A percentile compares a stretch with the other conserved stretches of the same genome.
Conservation (phyloP, 176 grass and related monocot genomes). For the Canna indica region DNA sequence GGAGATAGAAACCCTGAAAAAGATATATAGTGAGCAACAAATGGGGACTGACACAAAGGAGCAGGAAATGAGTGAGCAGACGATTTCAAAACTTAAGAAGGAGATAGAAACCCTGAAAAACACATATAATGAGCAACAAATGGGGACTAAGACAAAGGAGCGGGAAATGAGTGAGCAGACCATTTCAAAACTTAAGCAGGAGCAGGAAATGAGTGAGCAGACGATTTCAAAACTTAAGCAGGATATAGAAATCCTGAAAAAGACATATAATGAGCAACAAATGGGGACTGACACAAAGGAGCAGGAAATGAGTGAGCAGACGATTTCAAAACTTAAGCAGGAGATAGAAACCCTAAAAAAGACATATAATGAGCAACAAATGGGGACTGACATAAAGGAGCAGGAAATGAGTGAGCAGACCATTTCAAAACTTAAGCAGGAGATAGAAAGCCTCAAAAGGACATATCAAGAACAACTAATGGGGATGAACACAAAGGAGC, state of each 20-base stretch:
- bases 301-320: too few relatives aligned
- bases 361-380: conserved; percentile 50
- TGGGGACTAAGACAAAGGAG: conserved; percentile 39
- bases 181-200: conserved; percentile 48
- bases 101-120: conserved; percentile 50
- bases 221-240: conserved; percentile 41
- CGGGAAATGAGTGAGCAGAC: conserved; percentile 54
- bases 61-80: too few relatives aligned
- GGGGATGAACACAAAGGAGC: conserved; percentile 43
- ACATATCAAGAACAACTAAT: conserved; percentile 52
- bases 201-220: conserved; percentile 54
- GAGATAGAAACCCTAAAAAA: conserved; percentile 18
- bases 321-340: too few relatives aligned
- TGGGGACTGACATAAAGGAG: conserved; percentile 40
- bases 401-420: too few relatives aligned
- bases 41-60: conserved; percentile 42
- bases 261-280: conserved; percentile 46
- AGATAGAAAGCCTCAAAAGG: conserved; percentile 51
- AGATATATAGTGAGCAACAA: conserved; percentile 49
- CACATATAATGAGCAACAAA: conserved; percentile 54
- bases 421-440: conserved; percentile 54
- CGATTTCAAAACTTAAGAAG: conserved; percentile 51
- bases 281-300: conserved; percentile 39
- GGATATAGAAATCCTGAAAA: conserved; percentile 64
- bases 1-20: conserved; percentile 14